Evolutionary conservation across 2,329 filamentous ascomycete species (phyloP), one percentile per base, ranked within the genome.

Genomic region (Ophiocordyceps unilateralis): DNA sequence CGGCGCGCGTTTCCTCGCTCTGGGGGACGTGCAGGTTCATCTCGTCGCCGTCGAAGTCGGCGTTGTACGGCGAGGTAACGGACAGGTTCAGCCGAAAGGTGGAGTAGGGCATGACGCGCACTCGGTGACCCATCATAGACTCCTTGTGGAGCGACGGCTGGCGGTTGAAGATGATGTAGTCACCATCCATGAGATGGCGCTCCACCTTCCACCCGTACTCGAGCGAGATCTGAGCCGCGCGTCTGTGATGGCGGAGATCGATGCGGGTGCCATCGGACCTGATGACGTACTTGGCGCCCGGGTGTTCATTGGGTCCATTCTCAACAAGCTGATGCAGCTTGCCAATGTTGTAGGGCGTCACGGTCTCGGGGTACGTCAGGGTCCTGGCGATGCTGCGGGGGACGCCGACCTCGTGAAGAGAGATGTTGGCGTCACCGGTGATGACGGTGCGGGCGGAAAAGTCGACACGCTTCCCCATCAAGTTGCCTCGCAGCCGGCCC

Each of bases 21-120:
- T 99, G 91, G 4, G 91, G 93, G 42, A 98, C 93, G 74, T 99
- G 91, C 66, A 99, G 77, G 59, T 99, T 99, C 91, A 99, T 99
- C 65, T 99, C 91, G 61, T 98, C 91, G 66, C 91, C 91, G 58
- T 98, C 91, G 66, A 98, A 98, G 83, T 98, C 91, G 54, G 91
- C 91, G 67, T 99, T 99, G 71, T 99, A 99, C 0, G 91, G 91
- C 23, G 88, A 93, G 1, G 93, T 98, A 56, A 98, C 91, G 0
- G 91, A 98, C 52, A 98, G 64, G 57, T 99, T 99, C 40, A 99
- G 74, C 49, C 91, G 81, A 70, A 99, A 99, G 1, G 91, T 99
- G 6, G 91, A 98, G 62, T 94, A 98, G 3, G 91, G 91, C 88
- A 98, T 96, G 47, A 99, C 91, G 47, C 82, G 81, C 49, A 98